These are phyloP conservation scores for Colletotrichum zoysiae DNA, from an alignment of 2,329 filamentous ascomycete genomes.

Conservation along the genomic window DNA sequence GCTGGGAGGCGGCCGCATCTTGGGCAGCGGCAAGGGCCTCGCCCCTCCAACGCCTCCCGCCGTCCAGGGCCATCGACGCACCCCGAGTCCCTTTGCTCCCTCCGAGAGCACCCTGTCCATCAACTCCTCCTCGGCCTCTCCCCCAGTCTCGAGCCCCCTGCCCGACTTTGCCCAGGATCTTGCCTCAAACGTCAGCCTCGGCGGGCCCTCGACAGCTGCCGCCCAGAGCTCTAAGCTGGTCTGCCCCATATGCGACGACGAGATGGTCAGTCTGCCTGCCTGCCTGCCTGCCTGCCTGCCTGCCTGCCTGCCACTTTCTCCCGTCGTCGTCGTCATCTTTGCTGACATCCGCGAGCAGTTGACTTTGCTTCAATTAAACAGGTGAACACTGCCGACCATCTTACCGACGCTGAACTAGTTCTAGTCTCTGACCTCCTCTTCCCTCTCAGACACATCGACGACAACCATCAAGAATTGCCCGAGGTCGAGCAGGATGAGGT, in stretches of 20 bases:
- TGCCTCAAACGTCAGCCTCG: slow-evolving; percentile 81
- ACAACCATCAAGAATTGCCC: slow-evolving; percentile 89
- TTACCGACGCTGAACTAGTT: slow-evolving; percentile 26
- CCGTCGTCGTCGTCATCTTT: neutral
- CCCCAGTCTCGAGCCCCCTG: slow-evolving; percentile 69
- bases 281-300: neutral
- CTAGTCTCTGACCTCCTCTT: slow-evolving; percentile 26
- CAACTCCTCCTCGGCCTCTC: slow-evolving; percentile 78
- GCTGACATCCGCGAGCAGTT: slow-evolving; percentile 67
- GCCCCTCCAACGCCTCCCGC: slow-evolving; percentile 68
- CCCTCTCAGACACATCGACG: slow-evolving; percentile 74
- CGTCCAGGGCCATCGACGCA: slow-evolving; percentile 56
- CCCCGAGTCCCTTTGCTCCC: slow-evolving; percentile 64
- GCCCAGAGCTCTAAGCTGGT: slow-evolving; percentile 77
- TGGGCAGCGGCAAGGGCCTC: slow-evolving; percentile 88
- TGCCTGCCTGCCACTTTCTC: neutral
- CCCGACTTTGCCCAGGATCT: slow-evolving; percentile 83
- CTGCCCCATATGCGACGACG: slow-evolving; percentile 98
- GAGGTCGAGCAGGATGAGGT: slow-evolving; percentile 92
- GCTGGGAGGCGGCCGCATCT: slow-evolving; percentile 90
- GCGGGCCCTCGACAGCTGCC: slow-evolving; percentile 64
- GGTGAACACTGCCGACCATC: slow-evolving; percentile 54
- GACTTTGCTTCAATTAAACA: slow-evolving; percentile 92
- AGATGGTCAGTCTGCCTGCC: slow-evolving; percentile 77
- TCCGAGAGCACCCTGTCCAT: slow-evolving; percentile 83